Base-by-base conservation (phyloP, 164 flowering plant genomes). In the Sextonia rubra region DNA sequence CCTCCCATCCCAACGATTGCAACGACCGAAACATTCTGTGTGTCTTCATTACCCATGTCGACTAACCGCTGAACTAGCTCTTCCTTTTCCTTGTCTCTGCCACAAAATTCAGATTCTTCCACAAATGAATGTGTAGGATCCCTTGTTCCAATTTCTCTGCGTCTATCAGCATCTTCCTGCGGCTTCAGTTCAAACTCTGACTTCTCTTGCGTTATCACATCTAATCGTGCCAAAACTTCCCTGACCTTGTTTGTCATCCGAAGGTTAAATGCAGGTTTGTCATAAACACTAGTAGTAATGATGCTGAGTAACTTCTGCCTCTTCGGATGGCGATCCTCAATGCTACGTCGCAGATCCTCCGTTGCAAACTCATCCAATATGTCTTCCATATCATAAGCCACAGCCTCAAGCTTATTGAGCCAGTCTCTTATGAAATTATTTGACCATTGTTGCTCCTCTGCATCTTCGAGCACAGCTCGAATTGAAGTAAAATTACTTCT, bases 401-500 rank as follows among this genome's bases (percentile, higher is more conserved):
- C 64, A 12, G 55, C 70, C 23, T 60, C 22, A 14, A 73, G 55
- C 55, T 56, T 66, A 7, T n/a, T 18, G 4, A 66, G 49, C 76
- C 76, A 73, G 55, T 52, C 18, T 22, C 12, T 65, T 44, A 79
- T 71, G 6, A 22, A 1, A 18, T 71, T 61, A 0, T 83, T 73
- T 26, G 68, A 75, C 7, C 73, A 55, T 47, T 75, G 79, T 30
- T 65, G 66, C 24, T 62, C 67, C 64, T 81, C 83, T 1, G 83
- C 83, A 71, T 83, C 82, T 20, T 66, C 69, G 26, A 72, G 68
- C 24, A 56, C 30, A 37, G 66, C 67, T 47, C 11, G 74, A 29
- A 61, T 47, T 12, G 74, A 12, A 1, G 22, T 11, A 9, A 71
- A 47, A 11, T 37, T 61, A 49, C 7, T 22, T 4, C 12, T 3